phyloP scores from a whole-genome alignment of 352 stramenopile species.

The Globisporangium spinosum region DNA sequence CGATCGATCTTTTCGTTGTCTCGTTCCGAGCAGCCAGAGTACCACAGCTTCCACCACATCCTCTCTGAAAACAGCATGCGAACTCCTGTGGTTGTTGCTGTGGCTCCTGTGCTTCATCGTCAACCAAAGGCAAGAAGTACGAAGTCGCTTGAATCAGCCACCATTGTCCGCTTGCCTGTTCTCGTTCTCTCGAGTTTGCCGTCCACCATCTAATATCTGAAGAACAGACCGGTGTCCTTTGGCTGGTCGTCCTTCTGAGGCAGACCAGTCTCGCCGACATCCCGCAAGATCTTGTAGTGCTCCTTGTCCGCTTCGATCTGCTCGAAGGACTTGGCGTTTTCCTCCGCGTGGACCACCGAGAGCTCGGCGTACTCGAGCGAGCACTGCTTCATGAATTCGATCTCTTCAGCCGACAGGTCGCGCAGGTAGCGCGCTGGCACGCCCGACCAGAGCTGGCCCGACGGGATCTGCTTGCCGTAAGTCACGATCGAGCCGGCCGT shows the following conservation, averaged over 20 bases:
- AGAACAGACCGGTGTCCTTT: constrained; percentile 82
- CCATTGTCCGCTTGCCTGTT: not conserved
- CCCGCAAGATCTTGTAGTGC: constrained; percentile 69
- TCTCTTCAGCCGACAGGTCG: constrained; percentile 82
- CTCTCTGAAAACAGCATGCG: not conserved
- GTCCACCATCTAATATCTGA: constrained; percentile 78
- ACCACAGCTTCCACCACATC: not conserved
- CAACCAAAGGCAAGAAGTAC: not conserved
- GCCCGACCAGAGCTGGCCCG: constrained; percentile 87
- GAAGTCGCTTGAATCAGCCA: not conserved
- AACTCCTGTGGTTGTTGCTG: not conserved
- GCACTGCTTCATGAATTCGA: constrained; percentile 89
- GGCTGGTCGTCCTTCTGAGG: constrained; percentile 64
- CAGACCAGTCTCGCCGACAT: constrained; percentile 78
- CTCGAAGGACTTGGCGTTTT: constrained; percentile 83
- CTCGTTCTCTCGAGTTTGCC: not conserved
- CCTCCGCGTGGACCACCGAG: constrained; percentile 62
- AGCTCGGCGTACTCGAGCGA: constrained; percentile 84
- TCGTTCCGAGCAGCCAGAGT: not conserved
- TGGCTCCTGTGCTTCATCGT: not conserved
- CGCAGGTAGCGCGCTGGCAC: constrained; percentile 79
- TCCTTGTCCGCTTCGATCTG: constrained; percentile 77
- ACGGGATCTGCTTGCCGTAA: constrained; percentile 82
- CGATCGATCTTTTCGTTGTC: constrained; percentile 1
- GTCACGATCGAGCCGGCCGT: constrained; percentile 89